A percentile compares a stretch with the other conserved stretches of the same genome.
Conservation (phyloP, 164 flowering plant genomes). For the Chimonanthus praecox region DNA sequence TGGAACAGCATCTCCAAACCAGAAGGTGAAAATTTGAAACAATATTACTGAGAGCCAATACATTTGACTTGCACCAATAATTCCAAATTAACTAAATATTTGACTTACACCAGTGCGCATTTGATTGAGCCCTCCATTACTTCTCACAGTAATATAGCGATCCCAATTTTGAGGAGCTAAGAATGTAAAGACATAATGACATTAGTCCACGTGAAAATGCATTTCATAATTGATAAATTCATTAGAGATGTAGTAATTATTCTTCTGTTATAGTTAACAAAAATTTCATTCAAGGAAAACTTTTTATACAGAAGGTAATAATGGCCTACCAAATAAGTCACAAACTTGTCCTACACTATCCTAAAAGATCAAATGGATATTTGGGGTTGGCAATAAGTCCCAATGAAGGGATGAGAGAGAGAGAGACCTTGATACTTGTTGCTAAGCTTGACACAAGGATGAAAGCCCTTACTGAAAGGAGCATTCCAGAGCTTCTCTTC, state of each 20-base stretch:
- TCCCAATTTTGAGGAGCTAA: conserved; percentile 48
- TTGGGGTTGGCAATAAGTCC: too few relatives aligned
- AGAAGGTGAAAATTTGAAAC: neutral
- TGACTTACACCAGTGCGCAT: conserved; percentile 96
- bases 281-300: too few relatives aligned
- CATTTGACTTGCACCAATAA: conserved; percentile 64
- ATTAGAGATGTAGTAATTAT: too few relatives aligned
- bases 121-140: conserved; percentile 97
- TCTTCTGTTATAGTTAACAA: too few relatives aligned
- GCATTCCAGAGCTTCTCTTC: conserved; percentile 56
- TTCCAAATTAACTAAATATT: too few relatives aligned
- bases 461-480: conserved; percentile 51
- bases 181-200: conserved; percentile 1
- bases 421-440: conserved; percentile 51
- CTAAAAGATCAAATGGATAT: neutral
- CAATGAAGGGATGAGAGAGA: neutral
- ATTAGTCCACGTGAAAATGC: neutral
- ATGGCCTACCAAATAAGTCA: neutral
- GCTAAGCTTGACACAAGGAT: conserved; percentile 68
- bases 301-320: neutral
- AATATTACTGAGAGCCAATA: too few relatives aligned
- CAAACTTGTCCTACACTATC: neutral
- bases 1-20: neutral
- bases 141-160: conserved; percentile 69
- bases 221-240: neutral